These are phyloP conservation scores for Nitzschia inconspicua DNA, from an alignment of 108 stramenopile species.

Conservation along the genomic window DNA sequence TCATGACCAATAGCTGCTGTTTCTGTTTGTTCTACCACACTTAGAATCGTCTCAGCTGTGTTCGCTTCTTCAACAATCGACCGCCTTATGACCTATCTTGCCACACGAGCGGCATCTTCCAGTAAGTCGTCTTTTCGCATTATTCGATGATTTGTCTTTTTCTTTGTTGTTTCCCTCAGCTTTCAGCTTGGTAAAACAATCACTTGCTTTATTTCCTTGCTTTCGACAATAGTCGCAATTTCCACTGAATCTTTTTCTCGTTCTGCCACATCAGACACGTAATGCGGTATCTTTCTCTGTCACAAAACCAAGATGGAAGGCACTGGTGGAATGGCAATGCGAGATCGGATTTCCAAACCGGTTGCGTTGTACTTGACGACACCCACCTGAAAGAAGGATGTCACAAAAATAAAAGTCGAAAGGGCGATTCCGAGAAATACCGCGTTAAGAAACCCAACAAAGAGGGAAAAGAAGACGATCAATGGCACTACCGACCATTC, in stretches of 20 bases:
- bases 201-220: too few species aligned
- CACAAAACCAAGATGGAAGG: slow-evolving; percentile 45
- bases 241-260: neutral
- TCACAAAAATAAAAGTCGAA: slow-evolving; percentile 77
- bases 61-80: slow-evolving; percentile 3
- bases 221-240: too few species aligned
- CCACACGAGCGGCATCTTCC: slow-evolving; percentile 13
- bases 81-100: slow-evolving; percentile 13
- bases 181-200: neutral
- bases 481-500: slow-evolving; percentile 76
- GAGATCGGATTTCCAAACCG: slow-evolving; percentile 61
- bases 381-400: slow-evolving; percentile 60
- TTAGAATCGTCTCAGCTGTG: neutral
- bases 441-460: slow-evolving; percentile 57
- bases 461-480: slow-evolving; percentile 52
- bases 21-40: neutral
- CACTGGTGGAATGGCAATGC: slow-evolving; percentile 48
- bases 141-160: neutral
- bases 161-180: neutral
- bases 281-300: neutral
- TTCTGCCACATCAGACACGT: neutral
- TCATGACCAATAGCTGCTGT: neutral
- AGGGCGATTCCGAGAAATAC: slow-evolving; percentile 62
- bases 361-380: slow-evolving; percentile 71
- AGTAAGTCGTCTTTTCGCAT: neutral